Percentiles rank a stretch among this genome's conserved stretches.
These are phyloP conservation scores for Fusarium guadeloupense DNA, from an alignment of 2,329 filamentous ascomycete species.

Conservation along the genomic window DNA sequence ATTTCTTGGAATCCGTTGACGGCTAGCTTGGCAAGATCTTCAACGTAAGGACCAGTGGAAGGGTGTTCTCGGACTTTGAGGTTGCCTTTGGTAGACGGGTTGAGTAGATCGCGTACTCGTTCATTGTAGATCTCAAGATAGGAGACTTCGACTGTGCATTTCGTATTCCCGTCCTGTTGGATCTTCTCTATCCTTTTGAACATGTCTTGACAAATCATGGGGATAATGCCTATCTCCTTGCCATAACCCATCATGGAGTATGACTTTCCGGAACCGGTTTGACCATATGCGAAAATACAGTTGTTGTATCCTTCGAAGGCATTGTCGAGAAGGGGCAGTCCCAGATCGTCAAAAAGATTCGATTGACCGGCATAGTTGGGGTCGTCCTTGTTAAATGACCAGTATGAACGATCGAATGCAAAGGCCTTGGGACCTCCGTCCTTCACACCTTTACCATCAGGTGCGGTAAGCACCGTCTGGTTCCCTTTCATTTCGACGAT, in stretches of 20 bases:
- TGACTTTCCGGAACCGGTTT: conserved; percentile 97
- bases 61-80: conserved; percentile 97
- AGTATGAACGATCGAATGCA: conserved; percentile 97
- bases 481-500: conserved; percentile 95
- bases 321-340: conserved; percentile 92
- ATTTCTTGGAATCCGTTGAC: conserved; percentile 95
- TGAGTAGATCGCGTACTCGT: conserved; percentile 92
- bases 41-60: conserved; percentile 96
- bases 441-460: conserved; percentile 74
- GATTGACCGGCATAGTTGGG: conserved; percentile 89
- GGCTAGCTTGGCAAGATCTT: conserved; percentile 94
- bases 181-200: conserved; percentile 83
- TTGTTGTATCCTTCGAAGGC: conserved; percentile 99
- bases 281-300: conserved; percentile 98
- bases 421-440: conserved; percentile 82
- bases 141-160: conserved; percentile 95
- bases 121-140: conserved; percentile 99
- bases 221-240: conserved; percentile 93
- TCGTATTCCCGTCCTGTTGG: conserved; percentile 76
- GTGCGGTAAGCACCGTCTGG: conserved; percentile 86
- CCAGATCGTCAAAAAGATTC: conserved; percentile 86
- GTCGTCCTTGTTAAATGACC: conserved; percentile 90
- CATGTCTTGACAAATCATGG: conserved; percentile 97
- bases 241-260: conserved; percentile 99
- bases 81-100: conserved; percentile 94